Base-by-base conservation (phyloP, 148 eudicot species). In the Rhododendron vialii region DNA sequence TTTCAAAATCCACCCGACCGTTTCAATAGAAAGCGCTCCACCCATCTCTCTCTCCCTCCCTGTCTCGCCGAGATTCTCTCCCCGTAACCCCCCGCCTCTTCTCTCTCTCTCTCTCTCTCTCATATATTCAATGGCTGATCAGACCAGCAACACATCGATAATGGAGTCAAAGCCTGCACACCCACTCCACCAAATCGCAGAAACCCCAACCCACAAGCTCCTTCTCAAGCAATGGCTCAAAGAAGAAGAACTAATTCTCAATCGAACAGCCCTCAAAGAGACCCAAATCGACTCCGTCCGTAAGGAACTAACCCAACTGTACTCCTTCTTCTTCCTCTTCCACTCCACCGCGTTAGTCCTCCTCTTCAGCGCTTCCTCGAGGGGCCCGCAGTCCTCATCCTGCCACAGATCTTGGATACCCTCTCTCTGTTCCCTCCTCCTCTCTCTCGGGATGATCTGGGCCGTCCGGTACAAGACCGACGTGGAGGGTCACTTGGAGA, bases 181-280 rank as follows among this genome's bases (percentile, higher is more conserved):
- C 91, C 95, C 95, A 10, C 98, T 95, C 78, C 94, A 95, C 90
- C 95, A 95, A 90, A 95, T 95, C 59, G 95, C 96, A 3, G 79
- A 82, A 85, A 91, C 93, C 50, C 98, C 98, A 81, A 92, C 96
- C 59, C 98, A 95, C 95, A 95, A 95, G 80, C 96, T 94, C 87
- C 95, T 95, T 65, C 84, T 95, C 11, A 95, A 94, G 63, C 98
- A 95, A 84, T 95, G 98, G 98, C 93, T 94, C 1, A 95, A 95
- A 87, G 98, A 95, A 75, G 92, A 94, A 84, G 93, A 94, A 26
- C 92, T 95, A 51, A 95, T 93, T 81, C 92, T 92, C 59, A 86
- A 88, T 24, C 88, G 98, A 84, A 88, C 89, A 74, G 55, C 95
- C 63, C 89, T 92, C 61, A 93, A 92, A 84, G 98, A 94, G 78